phyloP scores from a whole-genome alignment of 805 yeast species.

The Saccharomycopsis olivae region DNA sequence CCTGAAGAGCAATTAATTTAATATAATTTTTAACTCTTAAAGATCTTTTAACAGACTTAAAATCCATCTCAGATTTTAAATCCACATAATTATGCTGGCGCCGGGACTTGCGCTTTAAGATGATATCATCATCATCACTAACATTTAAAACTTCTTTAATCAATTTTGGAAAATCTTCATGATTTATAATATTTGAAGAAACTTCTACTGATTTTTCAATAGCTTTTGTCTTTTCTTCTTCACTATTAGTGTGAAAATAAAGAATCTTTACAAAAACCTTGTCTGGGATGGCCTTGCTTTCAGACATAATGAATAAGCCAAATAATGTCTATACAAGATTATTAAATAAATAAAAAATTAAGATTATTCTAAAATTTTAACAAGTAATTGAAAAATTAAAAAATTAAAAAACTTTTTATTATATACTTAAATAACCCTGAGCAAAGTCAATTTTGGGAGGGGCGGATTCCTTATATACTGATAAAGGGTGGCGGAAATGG shows the following conservation, averaged over 20 bases:
- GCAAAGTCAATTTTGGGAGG: too few relatives aligned
- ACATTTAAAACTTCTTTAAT: slow-evolving; percentile 1
- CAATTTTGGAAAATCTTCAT: not conserved
- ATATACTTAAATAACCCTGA: too few relatives aligned
- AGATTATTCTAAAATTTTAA: too few relatives aligned
- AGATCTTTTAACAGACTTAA: slow-evolving; percentile 33
- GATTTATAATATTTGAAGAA: not conserved
- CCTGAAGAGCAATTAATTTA: slow-evolving; percentile 24
- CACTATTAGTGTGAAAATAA: slow-evolving; percentile 5
- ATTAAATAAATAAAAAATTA: too few relatives aligned
- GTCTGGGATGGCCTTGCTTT: not conserved
- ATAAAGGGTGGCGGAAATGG: too few relatives aligned
- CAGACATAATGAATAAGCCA: too few relatives aligned
- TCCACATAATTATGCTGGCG: slow-evolving; percentile 31
- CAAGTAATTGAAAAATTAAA: too few relatives aligned
- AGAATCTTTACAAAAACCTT: slow-evolving; percentile 13
- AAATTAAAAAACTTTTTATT: too few relatives aligned
- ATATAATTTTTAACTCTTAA: slow-evolving; percentile 37
- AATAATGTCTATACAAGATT: too few relatives aligned
- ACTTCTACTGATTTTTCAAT: slow-evolving; percentile 7
- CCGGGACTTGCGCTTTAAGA: slow-evolving; percentile 34
- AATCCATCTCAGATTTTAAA: slow-evolving; percentile 31
- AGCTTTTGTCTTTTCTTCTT: not conserved
- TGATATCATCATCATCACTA: not conserved
- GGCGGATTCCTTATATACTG: too few relatives aligned